Base-by-base conservation (phyloP, 78 protist genomes). In the Mantamonas sphyraenae region DNA sequence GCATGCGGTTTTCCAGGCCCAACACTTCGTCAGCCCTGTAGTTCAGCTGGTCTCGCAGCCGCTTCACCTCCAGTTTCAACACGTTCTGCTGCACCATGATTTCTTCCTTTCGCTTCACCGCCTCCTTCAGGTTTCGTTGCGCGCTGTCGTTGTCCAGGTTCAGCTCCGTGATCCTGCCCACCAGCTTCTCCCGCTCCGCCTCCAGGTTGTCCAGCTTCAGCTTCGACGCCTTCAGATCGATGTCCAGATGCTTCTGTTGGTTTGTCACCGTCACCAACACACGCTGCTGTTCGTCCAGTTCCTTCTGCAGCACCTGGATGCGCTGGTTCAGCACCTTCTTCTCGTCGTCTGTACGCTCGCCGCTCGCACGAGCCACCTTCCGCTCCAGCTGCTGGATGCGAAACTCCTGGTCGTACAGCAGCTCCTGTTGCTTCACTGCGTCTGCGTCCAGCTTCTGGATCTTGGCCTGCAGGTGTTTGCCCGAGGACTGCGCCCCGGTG, bases 341-440 rank as follows among this genome's bases (percentile, higher is more conserved):
- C 64, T 83, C 89, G 33, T 76, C 83, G 50, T 68, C 81, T 4
- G 81, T 42, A 53, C 83, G 74, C 69, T 70, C 79, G 26, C 88
- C 92, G 53, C 68, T 39, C 0, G 69, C 82, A 0, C 82, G 43
- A 31, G 65, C 38, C 53, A 74, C 73, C 72, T 79, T 82, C 30
- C 88, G 79, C 83, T 87, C 88, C 72, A 87, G 64, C 56, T 75
- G 81, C 79, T 87, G 92, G 35, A 79, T 65, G 66, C 73, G 76
- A 69, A 79, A 87, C 73, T 87, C 92, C 0, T 82, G 78, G 72
- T 70, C 68, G 86, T 87, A 87, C 40, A 87, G 26, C 31, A 82
- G 76, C 88, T 87, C 92, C 43, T 74, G 83, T 78, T 87, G 89
- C 71, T 80, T 75, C 60, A 74, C 68, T 33, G 84, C 1, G 59